Percentiles rank a stretch among this genome's conserved stretches.
Evolutionary conservation across 805 yeast genomes (phyloP).

Genomic region (Teunomyces tritomae): DNA sequence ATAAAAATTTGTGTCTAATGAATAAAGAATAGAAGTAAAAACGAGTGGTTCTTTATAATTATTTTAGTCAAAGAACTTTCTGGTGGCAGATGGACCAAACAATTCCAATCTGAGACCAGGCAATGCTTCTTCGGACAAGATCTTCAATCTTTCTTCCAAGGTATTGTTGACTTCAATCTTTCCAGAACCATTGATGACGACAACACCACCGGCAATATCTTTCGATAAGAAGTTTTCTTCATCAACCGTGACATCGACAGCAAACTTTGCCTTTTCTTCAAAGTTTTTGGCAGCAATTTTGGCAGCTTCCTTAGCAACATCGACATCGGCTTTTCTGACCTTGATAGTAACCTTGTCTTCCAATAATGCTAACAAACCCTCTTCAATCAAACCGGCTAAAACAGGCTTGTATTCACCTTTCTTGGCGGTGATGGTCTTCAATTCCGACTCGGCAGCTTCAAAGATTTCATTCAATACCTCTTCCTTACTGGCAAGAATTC

Average conservation of each 20-base stretch:
- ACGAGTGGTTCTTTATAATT: no score
- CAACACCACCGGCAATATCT: slow-evolving; percentile 80
- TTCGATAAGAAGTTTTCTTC: slow-evolving; percentile 58
- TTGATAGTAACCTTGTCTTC: slow-evolving; percentile 65
- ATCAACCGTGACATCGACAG: slow-evolving; percentile 54
- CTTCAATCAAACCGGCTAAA: slow-evolving; percentile 76
- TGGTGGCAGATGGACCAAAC: slow-evolving; percentile 78
- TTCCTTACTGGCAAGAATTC: slow-evolving; percentile 80
- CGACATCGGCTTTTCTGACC: slow-evolving; percentile 66
- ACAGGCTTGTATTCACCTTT: slow-evolving; percentile 62
- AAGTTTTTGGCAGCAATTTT: slow-evolving; percentile 62
- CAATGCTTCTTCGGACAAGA: slow-evolving; percentile 78
- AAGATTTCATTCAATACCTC: slow-evolving; percentile 73
- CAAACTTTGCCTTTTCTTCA: slow-evolving; percentile 57
- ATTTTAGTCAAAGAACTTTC: slow-evolving; percentile 83
- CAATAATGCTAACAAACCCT: slow-evolving; percentile 65
- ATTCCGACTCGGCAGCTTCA: slow-evolving; percentile 60
- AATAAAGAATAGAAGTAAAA: not conserved
- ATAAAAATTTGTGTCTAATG: not conserved
- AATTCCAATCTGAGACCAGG: slow-evolving; percentile 91
- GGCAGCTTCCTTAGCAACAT: slow-evolving; percentile 57
- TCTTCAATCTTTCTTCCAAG: slow-evolving; percentile 85
- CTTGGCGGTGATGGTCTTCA: slow-evolving; percentile 57
- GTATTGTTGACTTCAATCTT: slow-evolving; percentile 91
- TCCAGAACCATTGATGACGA: slow-evolving; percentile 66